Evolutionary conservation across 139 green algal genomes (phyloP).

Genomic region (Chlamydomonas schloesseri): DNA sequence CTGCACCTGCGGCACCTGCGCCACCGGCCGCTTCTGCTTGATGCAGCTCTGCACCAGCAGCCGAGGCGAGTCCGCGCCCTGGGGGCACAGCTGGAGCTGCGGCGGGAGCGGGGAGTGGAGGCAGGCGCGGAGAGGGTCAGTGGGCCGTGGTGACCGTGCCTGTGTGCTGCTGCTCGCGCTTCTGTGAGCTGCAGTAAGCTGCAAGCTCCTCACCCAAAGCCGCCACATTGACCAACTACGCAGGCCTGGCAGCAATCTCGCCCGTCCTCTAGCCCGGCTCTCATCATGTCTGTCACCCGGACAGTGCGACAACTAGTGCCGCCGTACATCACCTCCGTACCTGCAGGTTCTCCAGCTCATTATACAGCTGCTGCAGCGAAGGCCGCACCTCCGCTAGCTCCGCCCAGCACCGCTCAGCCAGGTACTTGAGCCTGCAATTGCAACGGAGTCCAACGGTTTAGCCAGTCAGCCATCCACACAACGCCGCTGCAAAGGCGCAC

Average conservation of each 20-base stretch:
- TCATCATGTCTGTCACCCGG: too few relatives aligned
- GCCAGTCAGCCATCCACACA: too few relatives aligned
- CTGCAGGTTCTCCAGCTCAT: slow-evolving; percentile 58
- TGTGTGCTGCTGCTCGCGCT: too few relatives aligned
- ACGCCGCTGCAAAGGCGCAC: too few relatives aligned
- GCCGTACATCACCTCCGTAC: neutral
- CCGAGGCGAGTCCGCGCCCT: slow-evolving; percentile 18
- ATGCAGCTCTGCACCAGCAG: slow-evolving; percentile 44
- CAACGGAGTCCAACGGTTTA: too few relatives aligned
- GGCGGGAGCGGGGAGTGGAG: neutral
- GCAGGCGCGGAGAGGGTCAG: neutral
- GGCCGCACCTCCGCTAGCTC: slow-evolving; percentile 61
- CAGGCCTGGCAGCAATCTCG: too few relatives aligned
- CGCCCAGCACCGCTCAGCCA: slow-evolving; percentile 62
- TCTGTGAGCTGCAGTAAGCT: too few relatives aligned
- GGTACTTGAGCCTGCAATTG: slow-evolving; percentile 58
- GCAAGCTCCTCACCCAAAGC: too few relatives aligned
- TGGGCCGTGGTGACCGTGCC: too few relatives aligned
- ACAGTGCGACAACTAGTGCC: too few relatives aligned
- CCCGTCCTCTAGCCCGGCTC: too few relatives aligned
- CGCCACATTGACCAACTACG: too few relatives aligned
- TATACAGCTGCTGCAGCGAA: slow-evolving; percentile 43
- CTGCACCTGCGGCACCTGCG: slow-evolving; percentile 25
- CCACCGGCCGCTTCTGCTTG: slow-evolving; percentile 33
- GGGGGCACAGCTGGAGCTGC: slow-evolving; percentile 44